phyloP scores from a whole-genome alignment of 2,329 filamentous ascomycete genomes.

The Fragosphaeria purpurea region DNA sequence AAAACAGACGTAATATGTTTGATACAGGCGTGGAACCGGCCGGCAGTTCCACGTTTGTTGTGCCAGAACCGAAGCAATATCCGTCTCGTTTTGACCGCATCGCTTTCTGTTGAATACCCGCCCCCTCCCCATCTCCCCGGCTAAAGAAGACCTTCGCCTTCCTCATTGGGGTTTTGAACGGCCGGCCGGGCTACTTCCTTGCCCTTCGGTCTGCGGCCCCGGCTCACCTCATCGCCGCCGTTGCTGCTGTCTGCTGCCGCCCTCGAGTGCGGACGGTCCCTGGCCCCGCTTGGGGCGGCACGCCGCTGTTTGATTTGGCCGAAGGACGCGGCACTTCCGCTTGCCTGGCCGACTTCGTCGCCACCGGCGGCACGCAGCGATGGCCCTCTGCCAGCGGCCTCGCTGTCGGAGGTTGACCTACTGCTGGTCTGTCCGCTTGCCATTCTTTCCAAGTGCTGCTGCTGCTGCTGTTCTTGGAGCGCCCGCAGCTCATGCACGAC shows the following conservation, averaged over 20 bases:
- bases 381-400: slow-evolving; percentile 21
- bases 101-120: too few species aligned
- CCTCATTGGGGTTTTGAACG: slow-evolving; percentile 18
- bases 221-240: slow-evolving; percentile 16
- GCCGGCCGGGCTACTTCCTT: slow-evolving; percentile 31
- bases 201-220: slow-evolving; percentile 26
- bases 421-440: slow-evolving; percentile 33
- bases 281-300: background rate
- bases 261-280: background rate
- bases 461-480: slow-evolving; percentile 31
- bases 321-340: too few species aligned
- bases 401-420: slow-evolving; percentile 41
- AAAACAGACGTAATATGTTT: background rate
- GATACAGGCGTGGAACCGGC: too few species aligned
- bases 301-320: background rate
- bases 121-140: background rate
- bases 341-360: background rate
- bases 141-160: slow-evolving; percentile 14
- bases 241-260: slow-evolving; percentile 18
- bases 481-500: slow-evolving; percentile 73
- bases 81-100: too few species aligned
- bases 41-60: too few species aligned
- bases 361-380: background rate
- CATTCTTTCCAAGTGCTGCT: slow-evolving; percentile 1
- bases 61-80: too few species aligned